phyloP scores from a whole-genome alignment of 306 rosid species.

The Trifolium fragiferum region DNA sequence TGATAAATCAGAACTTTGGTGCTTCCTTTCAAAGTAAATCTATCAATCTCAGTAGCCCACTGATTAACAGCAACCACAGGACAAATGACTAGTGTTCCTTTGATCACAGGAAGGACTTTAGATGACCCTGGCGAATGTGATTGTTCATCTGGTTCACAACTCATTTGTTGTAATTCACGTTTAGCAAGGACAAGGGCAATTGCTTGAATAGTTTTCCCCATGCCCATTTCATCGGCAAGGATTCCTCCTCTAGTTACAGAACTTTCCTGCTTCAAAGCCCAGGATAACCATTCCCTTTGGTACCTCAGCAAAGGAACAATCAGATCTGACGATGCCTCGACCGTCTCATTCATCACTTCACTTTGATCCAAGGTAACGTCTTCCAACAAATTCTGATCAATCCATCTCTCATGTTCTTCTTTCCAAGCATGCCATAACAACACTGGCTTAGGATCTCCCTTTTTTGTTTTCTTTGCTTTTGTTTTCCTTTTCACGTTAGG shows the following conservation, averaged over 20 bases:
- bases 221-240: slow-evolving; percentile 99
- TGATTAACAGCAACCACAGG: slow-evolving; percentile 93
- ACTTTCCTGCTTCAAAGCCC: slow-evolving; percentile 86
- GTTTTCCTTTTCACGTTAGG: slow-evolving; percentile 14
- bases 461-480: slow-evolving; percentile 41
- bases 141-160: slow-evolving; percentile 46
- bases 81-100: slow-evolving; percentile 85
- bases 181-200: slow-evolving; percentile 91
- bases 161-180: slow-evolving; percentile 47
- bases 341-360: slow-evolving; percentile 62
- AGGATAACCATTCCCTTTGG: slow-evolving; percentile 91
- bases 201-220: slow-evolving; percentile 98
- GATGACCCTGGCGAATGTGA: slow-evolving; percentile 57
- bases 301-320: slow-evolving; percentile 78
- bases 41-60: slow-evolving; percentile 81
- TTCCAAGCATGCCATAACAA: slow-evolving; percentile 77
- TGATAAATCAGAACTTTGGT: slow-evolving; percentile 81
- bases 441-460: slow-evolving; percentile 37
- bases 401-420: slow-evolving; percentile 67
- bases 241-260: slow-evolving; percentile 77
- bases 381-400: slow-evolving; percentile 55
- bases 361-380: slow-evolving; percentile 58
- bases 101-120: slow-evolving; percentile 47
- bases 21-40: slow-evolving; percentile 79
- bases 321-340: slow-evolving; percentile 73